Evolutionary conservation across 2,329 filamentous ascomycete species (phyloP).

Genomic region (Podosphaera fusca): DNA sequence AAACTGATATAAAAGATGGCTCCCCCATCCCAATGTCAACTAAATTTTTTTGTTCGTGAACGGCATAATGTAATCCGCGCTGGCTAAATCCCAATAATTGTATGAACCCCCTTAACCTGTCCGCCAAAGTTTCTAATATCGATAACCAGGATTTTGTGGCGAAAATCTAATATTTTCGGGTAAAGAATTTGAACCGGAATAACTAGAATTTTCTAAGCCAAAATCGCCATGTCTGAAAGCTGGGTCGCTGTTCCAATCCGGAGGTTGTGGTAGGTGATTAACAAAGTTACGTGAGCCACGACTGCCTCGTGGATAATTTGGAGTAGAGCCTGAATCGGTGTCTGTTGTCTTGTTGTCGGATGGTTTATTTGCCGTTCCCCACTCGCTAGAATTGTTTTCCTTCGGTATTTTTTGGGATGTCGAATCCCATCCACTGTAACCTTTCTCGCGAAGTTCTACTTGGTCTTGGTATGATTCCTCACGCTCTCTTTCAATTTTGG

Average conservation of each 20-base stretch:
- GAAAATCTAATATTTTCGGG: not conserved
- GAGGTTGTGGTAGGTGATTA: not conserved
- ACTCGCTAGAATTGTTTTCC: not conserved
- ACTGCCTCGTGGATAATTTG: not conserved
- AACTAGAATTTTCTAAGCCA: not conserved
- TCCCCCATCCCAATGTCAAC: too few species aligned
- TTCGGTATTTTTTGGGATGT: not conserved
- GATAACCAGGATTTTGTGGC: not conserved
- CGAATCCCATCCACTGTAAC: conserved; percentile 1
- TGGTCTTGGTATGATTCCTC: conserved; percentile 11
- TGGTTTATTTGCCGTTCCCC: not conserved
- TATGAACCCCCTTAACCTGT: too few species aligned
- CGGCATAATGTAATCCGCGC: too few species aligned
- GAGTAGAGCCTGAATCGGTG: not conserved
- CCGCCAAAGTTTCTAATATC: not conserved
- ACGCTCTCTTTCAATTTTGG: conserved; percentile 13
- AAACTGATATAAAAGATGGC: too few species aligned
- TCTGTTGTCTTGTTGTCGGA: not conserved
- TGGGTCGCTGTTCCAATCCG: not conserved
- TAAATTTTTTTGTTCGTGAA: too few species aligned
- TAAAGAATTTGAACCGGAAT: not conserved
- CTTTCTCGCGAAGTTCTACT: conserved; percentile 14
- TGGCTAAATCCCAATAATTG: too few species aligned
- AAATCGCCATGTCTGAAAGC: not conserved
- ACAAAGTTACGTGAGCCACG: not conserved